Evolutionary conservation across 495 filamentous ascomycete species (phyloP), one percentile per base, ranked within the genome.

Genomic region (Talaromyces proteolyticus): DNA sequence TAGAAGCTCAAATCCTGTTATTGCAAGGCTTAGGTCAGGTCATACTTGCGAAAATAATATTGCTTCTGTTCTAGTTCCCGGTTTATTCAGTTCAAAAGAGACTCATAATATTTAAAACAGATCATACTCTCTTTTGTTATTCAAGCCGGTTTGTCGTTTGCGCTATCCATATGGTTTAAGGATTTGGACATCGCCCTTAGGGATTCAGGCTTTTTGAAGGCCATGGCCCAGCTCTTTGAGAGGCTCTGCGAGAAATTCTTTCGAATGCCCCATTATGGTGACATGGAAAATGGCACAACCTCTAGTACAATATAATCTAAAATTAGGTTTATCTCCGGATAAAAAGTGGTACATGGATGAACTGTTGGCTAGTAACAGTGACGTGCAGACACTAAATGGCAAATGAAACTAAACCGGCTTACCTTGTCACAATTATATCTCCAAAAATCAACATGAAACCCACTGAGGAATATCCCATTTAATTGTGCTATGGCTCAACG

Each of bases 51-150:
- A 34, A 14, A 34, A 34, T 14, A 34, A 34, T 34, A 34, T 34
- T 34, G 8, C 29, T 14, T 34, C 8, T 34, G 14, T 34, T 34
- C 14, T 14, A 14, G 29, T 34, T 34, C 14, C 29, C 4, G 14
- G 14, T 34, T n/a, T n/a, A n/a, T n/a, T n/a, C n/a, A 14, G 14
- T 34, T 34, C 14, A 14, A 4, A 34, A 2, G 29, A 14, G 8
- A 10, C 8, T 10, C 29, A 10, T 34, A 14, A 10, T 1, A 34
- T 34, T 34, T 8, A 34, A 14, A 34, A 14, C 29, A 60, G 62
- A 48, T 48, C 10, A 48, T 48, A 4, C 46, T 48, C 39, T 38
- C 46, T 17, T 48, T 48, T 21, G 29, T 48, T n/a, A 24, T 48
- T 14, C 46, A 48, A 48, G 46, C 26, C 11, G 46, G 46, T 20